Evolutionary conservation across 192 early-diverging fungal species (phyloP), one percentile per base, ranked within the genome.

Genomic region (Umbelopsis sp.): DNA sequence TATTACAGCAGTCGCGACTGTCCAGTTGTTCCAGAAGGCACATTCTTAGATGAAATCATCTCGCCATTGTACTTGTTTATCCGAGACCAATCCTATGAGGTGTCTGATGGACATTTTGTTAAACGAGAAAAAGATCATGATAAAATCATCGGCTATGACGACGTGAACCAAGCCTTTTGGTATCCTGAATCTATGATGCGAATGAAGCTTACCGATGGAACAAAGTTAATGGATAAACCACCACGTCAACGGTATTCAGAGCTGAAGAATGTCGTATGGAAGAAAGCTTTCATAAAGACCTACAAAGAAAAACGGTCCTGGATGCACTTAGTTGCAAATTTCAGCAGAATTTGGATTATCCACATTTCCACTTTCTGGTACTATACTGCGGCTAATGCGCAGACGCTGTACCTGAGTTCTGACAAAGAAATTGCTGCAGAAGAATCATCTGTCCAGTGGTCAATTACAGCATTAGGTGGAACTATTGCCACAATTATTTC

Each of bases 161-260:
- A 93, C 66, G 86, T 94, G 70, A 95, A 95, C 76, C 91, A 95
- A 72, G 75, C 91, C 29, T 95, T 95, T 80, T 94, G 93, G 92
- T 82, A 84, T 44, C 84, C 88, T 14, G 86, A 89, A 66, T 83
- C 83, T 8, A 83, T 93, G 74, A 78, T 84, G 45, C 71, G 73
- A 44, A 88, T 91, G 59, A 74, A 74, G 26, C 71, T 83, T 4
- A 20, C 51, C 34, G 74, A 62, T 6, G 56, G 56, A 29, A 32
- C 56, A 17, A 62, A 62, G 17, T 16, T 62, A 12, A 67, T 69
- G 21, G 68, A 68, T 80, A 80, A 51, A 79, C 82, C 88, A 12
- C 80, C 85, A 17, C 74, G 82, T 21, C 87, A 91, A 71, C 83
- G 92, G 65, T 95, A 89, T 81, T 52, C 66, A 4, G 80, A 77